Conservation (phyloP, 768 basidiomycete species). For the Termitomyces sp. region DNA sequence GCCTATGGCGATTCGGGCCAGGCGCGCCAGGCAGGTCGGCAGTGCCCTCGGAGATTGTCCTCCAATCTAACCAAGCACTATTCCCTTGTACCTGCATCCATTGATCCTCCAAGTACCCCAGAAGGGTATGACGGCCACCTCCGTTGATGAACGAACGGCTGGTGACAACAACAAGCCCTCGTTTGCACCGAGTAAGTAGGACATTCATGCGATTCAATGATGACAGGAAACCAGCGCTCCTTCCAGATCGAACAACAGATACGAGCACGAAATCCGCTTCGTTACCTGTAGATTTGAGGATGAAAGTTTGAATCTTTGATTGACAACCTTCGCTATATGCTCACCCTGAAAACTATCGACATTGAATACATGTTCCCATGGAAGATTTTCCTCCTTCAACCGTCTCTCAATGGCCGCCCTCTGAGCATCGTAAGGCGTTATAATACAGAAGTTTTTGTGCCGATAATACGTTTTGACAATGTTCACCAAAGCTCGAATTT, state of each 20-base stretch:
- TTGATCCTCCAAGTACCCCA: slow-evolving; percentile 29
- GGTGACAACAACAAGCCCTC: slow-evolving; percentile 43
- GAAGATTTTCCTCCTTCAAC: slow-evolving; percentile 27
- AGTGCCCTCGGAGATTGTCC: slow-evolving; percentile 17
- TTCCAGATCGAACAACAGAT: slow-evolving; percentile 41
- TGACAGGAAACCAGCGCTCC: slow-evolving; percentile 37
- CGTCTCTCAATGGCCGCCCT: slow-evolving; percentile 31
- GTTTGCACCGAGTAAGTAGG: slow-evolving; percentile 41
- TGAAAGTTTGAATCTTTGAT: not conserved
- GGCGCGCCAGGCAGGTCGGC: slow-evolving; percentile 26
- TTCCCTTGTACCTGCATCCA: slow-evolving; percentile 16
- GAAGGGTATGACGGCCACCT: slow-evolving; percentile 31
- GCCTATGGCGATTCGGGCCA: slow-evolving; percentile 7
- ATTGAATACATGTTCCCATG: slow-evolving; percentile 41
- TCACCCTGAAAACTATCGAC: slow-evolving; percentile 52
- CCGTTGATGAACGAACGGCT: slow-evolving; percentile 31
- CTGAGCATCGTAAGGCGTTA: slow-evolving; percentile 53
- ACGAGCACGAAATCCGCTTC: slow-evolving; percentile 45
- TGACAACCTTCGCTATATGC: not conserved
- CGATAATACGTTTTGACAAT: slow-evolving; percentile 37
- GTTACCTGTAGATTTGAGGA: slow-evolving; percentile 32
- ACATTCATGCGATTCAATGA: slow-evolving; percentile 45
- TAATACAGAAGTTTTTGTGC: slow-evolving; percentile 33
- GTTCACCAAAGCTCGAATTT: slow-evolving; percentile 33
- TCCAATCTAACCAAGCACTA: slow-evolving; percentile 27